Evolutionary conservation across 306 rosid species (phyloP).

Genomic region (Malus sieversii): DNA sequence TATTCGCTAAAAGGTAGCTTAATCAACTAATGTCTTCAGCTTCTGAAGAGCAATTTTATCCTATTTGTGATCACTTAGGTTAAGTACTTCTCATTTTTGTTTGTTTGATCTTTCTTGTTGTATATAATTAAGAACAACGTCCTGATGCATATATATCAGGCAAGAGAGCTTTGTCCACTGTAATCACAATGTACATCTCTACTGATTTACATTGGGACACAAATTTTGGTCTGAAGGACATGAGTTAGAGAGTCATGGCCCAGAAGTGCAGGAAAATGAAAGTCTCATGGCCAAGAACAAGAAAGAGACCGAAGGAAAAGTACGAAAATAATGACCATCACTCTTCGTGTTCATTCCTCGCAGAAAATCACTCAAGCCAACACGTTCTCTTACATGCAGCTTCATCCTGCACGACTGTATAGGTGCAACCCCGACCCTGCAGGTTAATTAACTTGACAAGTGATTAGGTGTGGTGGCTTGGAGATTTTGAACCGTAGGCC

Average conservation of each 20-base stretch:
- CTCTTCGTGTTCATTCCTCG: not conserved
- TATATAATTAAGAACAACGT: too few species aligned
- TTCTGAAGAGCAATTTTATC: too few species aligned
- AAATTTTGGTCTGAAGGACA: not conserved
- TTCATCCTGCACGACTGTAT: not conserved
- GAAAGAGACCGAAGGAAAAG: not conserved
- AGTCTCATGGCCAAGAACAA: not conserved
- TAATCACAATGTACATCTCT: not conserved
- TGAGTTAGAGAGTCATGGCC: not conserved
- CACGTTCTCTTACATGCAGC: not conserved
- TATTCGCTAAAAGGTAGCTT: not conserved
- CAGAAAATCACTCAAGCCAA: not conserved
- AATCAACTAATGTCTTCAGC: not conserved
- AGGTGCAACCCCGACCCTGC: not conserved
- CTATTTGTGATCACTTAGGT: not conserved
- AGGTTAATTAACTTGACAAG: not conserved
- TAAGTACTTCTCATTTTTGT: not conserved
- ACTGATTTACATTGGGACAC: not conserved
- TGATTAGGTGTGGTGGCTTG: not conserved
- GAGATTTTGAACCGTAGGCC: not conserved
- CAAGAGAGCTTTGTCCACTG: not conserved
- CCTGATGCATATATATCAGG: not conserved
- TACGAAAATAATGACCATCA: not conserved
- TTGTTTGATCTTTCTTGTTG: not conserved
- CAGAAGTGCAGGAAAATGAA: not conserved